Evolutionary conservation across 306 rosid species (phyloP), one percentile per base, ranked within the genome.

Genomic region (Calophaca sinica): DNA sequence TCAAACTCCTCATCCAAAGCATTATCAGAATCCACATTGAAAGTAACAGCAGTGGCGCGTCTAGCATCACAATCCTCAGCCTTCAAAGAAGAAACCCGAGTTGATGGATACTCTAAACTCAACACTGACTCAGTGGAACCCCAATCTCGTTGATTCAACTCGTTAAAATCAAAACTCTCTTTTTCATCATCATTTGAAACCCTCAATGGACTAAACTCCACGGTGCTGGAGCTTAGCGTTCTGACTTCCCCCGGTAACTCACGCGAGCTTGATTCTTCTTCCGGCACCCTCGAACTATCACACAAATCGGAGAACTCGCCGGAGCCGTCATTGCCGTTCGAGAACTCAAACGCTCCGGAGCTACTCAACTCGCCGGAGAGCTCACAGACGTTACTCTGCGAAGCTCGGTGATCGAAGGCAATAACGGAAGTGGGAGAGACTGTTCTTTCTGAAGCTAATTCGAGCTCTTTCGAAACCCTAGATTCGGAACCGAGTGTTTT

Each of bases 91-190:
- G 96, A 90, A 70, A 92, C 93, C 72, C 97, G 86, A 42, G 99
- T 92, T 4, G 99, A 96, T 0, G 99, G 99, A 79, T 90, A 96
- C 65, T 96, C 99, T 63, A 88, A 55, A 79, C 99, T 96, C 89
- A 89, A 64, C 26, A 84, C 91, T 1, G 98, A 96, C 80, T 86
- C 99, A 28, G 76, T 80, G 3, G 96, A 92, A 0, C 76, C 84
- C 97, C 98, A 96, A 74, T 92, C 99, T 26, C 68, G 93, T 68
- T 82, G 93, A 57, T 87, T 78, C 38, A 81, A 75, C 73, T 91
- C 96, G 39, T 82, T 86, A 42, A 85, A 86, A 76, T 93, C 96
- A 44, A 83, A 48, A 86, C 91, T 90, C 81, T 84, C 94, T 71
- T 90, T 87, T 66, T 89, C 88, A 53, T 80, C 81, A 63, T 60